These are phyloP conservation scores for Persicaria maculosa DNA, from an alignment of 148 eudicot species.

Conservation along the genomic window DNA sequence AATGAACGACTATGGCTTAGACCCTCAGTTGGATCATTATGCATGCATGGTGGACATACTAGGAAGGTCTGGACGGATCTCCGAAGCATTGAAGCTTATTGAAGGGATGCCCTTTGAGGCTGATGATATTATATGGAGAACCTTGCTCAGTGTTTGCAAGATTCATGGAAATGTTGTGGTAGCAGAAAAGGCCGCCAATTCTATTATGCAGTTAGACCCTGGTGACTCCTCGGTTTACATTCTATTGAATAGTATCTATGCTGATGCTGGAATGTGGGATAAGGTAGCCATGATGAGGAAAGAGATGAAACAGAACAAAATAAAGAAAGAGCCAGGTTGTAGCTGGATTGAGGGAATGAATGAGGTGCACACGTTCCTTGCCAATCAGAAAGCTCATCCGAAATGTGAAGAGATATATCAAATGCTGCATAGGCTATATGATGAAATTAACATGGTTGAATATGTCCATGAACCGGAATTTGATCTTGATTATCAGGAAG, in stretches of 20 bases:
- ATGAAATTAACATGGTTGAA: conserved; percentile 49
- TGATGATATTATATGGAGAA: conserved; percentile 87
- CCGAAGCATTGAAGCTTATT: conserved; percentile 58
- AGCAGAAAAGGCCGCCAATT: conserved; percentile 64
- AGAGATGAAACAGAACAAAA: conserved; percentile 41
- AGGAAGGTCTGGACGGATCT: conserved; percentile 62
- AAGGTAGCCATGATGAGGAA: conserved; percentile 48
- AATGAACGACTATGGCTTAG: conserved; percentile 50
- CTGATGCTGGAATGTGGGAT: conserved; percentile 84
- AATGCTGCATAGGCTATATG: conserved; percentile 39
- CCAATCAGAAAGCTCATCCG: conserved; percentile 72
- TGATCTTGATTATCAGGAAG: conserved; percentile 10
- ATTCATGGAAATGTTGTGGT: conserved; percentile 75
- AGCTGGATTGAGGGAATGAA: conserved; percentile 88
- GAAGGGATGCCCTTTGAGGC: conserved; percentile 75
- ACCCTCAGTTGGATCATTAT: conserved; percentile 77
- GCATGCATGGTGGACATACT: conserved; percentile 81
- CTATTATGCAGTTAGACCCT: conserved; percentile 64
- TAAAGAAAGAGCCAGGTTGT: conserved; percentile 91
- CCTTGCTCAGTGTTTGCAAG: conserved; percentile 75
- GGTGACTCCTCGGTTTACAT: conserved; percentile 72
- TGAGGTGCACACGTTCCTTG: conserved; percentile 70
- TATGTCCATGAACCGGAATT: conserved; percentile 15
- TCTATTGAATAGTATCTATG: conserved; percentile 63
- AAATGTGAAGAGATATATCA: conserved; percentile 50